Conservation (phyloP, 192 early-diverging fungal genomes). For the Cetraspora pellucida region DNA sequence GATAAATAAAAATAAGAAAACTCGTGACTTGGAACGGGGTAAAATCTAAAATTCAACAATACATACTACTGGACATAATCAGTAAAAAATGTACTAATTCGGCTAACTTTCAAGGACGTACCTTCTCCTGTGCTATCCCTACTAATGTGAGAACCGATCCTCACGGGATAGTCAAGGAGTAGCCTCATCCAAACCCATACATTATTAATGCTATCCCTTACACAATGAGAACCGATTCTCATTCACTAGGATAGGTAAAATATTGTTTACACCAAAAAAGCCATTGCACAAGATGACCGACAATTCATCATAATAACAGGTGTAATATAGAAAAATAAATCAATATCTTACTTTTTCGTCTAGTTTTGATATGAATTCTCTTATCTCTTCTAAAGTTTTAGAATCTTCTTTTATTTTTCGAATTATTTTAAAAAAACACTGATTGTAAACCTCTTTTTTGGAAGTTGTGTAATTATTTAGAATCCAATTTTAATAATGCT, state of each 20-base stretch:
- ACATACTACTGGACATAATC: background rate
- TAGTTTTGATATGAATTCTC: constrained; percentile 1
- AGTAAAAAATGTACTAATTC: background rate
- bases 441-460: constrained; percentile 5
- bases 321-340: constrained; percentile 1
- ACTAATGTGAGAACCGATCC: background rate
- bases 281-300: background rate
- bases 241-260: constrained; percentile 4
- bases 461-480: background rate
- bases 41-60: too few relatives aligned
- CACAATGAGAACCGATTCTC: constrained; percentile 14
- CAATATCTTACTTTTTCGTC: constrained; percentile 4
- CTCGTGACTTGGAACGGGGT: too few relatives aligned
- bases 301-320: background rate
- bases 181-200: constrained; percentile 10
- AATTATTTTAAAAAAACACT: constrained; percentile 10
- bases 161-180: constrained; percentile 6
- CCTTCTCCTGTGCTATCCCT: background rate
- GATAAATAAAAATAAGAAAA: too few relatives aligned
- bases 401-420: constrained; percentile 8
- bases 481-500: constrained; percentile 2
- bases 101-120: constrained; percentile 14
- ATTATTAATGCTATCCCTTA: constrained; percentile 10
- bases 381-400: constrained; percentile 16
- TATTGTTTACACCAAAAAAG: background rate